Base-by-base conservation (phyloP, 306 rosid species). In the Dalbergia cochinchinensis region DNA sequence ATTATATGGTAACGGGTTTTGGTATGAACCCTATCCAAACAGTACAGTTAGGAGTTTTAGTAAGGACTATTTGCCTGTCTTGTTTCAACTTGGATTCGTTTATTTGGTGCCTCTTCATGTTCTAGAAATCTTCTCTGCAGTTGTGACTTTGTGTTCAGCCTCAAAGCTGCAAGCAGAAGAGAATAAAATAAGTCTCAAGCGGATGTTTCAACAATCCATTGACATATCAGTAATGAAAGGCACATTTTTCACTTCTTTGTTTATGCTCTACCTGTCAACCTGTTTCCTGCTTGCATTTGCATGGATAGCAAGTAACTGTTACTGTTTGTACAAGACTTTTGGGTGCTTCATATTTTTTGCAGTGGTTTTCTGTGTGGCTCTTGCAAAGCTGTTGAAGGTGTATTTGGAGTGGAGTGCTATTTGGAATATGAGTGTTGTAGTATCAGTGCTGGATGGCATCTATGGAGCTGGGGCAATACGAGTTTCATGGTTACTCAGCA, bases 371-470 rank as follows among this genome's bases (percentile, higher is more conserved):
- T 64, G 67, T 65, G 2, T 83, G n/a, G 70, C 74, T 16, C 7
- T 82, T 61, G 41, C 35, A 51, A 78, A 68, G 66, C 34, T 91
- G 60, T 72, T 90, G 34, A 64, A 31, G 58, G 55, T 75, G 14
- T 89, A 90, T 84, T 80, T 86, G 78, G 91, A 88, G 79, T 90
- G 91, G 91, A 88, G 90, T 76, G 87, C 83, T 68, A 66, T 80
- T 41, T 93, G 97, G 93, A 87, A 91, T 65, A 77, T 87, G 94
- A 86, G 97, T 53, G 63, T 88, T 61, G 91, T 87, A 65, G 59
- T 91, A 57, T 91, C 98, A 9, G 75, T 91, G 1, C 3, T 87
- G 86, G 93, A 93, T 18, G 90, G 87, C 19, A 59, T 76, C 12
- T 69, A 83, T 76, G 93, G 93, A 37, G 35, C 64, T 51, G 83